Conservation (phyloP, 2,329 filamentous ascomycete genomes). For the Fusarium sp. region DNA sequence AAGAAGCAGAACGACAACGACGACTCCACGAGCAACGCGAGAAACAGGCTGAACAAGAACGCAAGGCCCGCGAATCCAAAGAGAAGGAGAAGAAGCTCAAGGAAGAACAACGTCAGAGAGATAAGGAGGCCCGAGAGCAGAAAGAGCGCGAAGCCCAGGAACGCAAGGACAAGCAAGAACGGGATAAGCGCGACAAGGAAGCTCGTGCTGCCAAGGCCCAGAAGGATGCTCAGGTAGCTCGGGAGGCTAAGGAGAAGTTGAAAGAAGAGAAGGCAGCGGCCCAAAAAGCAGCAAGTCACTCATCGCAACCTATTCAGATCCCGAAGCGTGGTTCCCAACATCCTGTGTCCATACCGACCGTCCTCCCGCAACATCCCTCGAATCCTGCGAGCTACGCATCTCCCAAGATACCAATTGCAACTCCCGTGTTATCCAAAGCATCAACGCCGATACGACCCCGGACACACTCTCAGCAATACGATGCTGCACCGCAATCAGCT, state of each 20-base stretch:
- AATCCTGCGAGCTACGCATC: slow-evolving; percentile 75
- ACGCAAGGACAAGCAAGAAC: slow-evolving; percentile 71
- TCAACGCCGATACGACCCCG: slow-evolving; percentile 83
- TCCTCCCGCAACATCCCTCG: slow-evolving; percentile 71
- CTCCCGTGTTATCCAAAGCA: slow-evolving; percentile 84
- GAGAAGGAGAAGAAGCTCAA: slow-evolving; percentile 86
- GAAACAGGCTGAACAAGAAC: slow-evolving; percentile 85
- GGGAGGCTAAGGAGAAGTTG: slow-evolving; percentile 71
- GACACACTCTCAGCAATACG: slow-evolving; percentile 85
- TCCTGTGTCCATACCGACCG: slow-evolving; percentile 60
- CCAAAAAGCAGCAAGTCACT: slow-evolving; percentile 57
- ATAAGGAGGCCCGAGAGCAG: slow-evolving; percentile 81
- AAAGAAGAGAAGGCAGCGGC: slow-evolving; percentile 69
- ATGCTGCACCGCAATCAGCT: slow-evolving; percentile 73
- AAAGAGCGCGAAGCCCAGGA: slow-evolving; percentile 77
- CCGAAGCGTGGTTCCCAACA: slow-evolving; percentile 57
- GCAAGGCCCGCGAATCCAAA: slow-evolving; percentile 74
- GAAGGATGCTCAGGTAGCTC: slow-evolving; percentile 66
- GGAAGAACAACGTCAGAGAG: slow-evolving; percentile 83
- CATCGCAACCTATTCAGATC: slow-evolving; percentile 53
- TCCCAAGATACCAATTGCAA: slow-evolving; percentile 82
- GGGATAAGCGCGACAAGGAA: slow-evolving; percentile 73
- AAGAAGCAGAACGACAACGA: slow-evolving; percentile 86
- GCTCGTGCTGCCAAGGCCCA: slow-evolving; percentile 69
- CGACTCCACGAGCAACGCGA: slow-evolving; percentile 87